Evolutionary conservation across 106 monocot genomes (phyloP).

Genomic region (Phalaenopsis aphrodite): DNA sequence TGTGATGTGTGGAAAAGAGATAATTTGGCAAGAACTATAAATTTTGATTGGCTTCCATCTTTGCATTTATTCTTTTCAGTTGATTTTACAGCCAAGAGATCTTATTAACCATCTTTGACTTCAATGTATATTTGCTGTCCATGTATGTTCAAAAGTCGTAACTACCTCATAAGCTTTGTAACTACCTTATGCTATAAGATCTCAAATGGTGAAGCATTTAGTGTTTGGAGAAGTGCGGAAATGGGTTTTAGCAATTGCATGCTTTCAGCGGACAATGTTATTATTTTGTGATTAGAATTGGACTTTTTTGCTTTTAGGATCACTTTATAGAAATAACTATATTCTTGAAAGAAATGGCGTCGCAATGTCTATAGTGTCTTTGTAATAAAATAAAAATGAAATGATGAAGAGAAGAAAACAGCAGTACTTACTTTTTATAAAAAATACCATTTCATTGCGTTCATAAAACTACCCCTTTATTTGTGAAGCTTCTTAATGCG

Average conservation of each 20-base stretch:
- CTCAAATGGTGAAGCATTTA: not conserved
- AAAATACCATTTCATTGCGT: not conserved
- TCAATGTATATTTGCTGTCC: not conserved
- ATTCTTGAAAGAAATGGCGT: not conserved
- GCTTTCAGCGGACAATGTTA: not conserved
- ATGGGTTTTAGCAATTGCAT: not conserved
- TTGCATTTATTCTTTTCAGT: not conserved
- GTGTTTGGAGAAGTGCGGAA: not conserved
- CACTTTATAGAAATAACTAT: not conserved
- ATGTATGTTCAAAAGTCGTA: not conserved
- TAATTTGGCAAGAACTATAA: not conserved
- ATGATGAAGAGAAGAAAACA: not conserved
- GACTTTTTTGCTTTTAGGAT: too few species aligned
- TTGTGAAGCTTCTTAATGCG: slow-evolving; percentile 82
- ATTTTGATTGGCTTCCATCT: not conserved
- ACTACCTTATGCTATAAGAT: too few species aligned
- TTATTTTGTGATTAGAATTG: too few species aligned
- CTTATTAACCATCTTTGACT: not conserved
- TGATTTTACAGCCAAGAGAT: not conserved
- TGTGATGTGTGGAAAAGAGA: not conserved
- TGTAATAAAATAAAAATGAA: not conserved
- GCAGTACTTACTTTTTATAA: not conserved
- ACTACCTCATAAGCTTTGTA: not conserved
- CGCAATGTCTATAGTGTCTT: not conserved
- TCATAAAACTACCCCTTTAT: not conserved